Percentiles rank a stretch among this genome's conserved stretches.
phyloP scores from a whole-genome alignment of 2,329 filamentous ascomycete species.

The Daldinia sp. region DNA sequence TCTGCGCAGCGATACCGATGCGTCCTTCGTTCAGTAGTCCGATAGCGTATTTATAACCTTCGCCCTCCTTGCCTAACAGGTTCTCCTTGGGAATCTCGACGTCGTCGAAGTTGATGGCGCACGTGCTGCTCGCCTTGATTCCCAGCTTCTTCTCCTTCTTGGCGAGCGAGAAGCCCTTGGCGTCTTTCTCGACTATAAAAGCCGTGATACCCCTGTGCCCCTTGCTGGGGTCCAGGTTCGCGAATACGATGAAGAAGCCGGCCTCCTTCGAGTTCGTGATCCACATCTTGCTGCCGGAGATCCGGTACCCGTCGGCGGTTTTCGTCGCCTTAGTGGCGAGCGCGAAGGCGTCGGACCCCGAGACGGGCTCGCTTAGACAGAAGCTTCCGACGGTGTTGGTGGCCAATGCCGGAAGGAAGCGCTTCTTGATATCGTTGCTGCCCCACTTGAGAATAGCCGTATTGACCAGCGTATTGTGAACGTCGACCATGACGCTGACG shows the following conservation, averaged over 20 bases:
- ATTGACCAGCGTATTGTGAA: conserved; percentile 98
- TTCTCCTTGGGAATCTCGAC: conserved; percentile 90
- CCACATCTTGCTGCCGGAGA: conserved; percentile 98
- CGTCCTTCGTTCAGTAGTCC: conserved; percentile 93
- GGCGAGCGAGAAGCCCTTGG: conserved; percentile 89
- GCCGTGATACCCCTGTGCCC: conserved; percentile 98
- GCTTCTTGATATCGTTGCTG: conserved; percentile 80
- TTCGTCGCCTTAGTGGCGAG: conserved; percentile 90
- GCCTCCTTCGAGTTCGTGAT: conserved; percentile 98
- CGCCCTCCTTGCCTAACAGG: conserved; percentile 86
- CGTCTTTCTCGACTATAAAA: conserved; percentile 92
- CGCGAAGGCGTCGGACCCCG: conserved; percentile 95
- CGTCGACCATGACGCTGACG: conserved; percentile 94
- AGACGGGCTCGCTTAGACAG: conserved; percentile 91
- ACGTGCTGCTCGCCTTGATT: conserved; percentile 95
- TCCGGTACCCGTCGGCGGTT: conserved; percentile 84
- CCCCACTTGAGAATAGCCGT: conserved; percentile 91
- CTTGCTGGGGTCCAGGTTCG: conserved; percentile 90
- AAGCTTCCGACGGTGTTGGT: conserved; percentile 93
- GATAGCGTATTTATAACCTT: conserved; percentile 99
- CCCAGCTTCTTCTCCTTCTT: conserved; percentile 99
- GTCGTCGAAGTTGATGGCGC: conserved; percentile 97
- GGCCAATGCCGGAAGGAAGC: conserved; percentile 89
- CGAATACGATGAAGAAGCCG: conserved; percentile 96
- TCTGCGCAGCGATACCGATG: conserved; percentile 97